Evolutionary conservation across 176 grass and related monocot species (phyloP), one percentile per base, ranked within the genome.

Genomic region (Thalia dealbata): DNA sequence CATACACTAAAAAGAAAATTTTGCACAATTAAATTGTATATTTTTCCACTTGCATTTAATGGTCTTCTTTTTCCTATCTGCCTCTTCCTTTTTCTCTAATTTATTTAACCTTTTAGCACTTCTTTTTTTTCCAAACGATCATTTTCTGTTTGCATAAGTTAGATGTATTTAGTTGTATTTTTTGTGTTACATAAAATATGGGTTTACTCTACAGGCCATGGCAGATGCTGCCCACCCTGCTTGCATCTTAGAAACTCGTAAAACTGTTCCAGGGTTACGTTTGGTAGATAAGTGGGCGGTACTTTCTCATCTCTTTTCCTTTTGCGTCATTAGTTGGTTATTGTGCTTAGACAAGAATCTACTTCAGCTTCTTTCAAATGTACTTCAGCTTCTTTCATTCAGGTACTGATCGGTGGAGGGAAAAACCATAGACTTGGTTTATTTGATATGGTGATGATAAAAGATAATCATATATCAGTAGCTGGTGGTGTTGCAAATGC

Each of bases 401-500:
- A 97, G 93, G 93, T 97, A 62, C 64, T 97, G 26, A 97, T 92
- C 72, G 93, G 93, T 73, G 93, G 93, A 1, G 87, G 93, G 82
- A 92, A 97, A 81, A 97, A 97, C 41, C 89, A 97, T 76, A 87
- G 93, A 60, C 76, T 97, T 73, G 93, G 93, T 82, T 90, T 97
- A 25, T 97, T 97, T 88, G 93, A 97, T 86, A 97, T 97, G 93
- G 87, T 92, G 50, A 97, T 97, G 93, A 92, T 97, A 91, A 97
- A 97, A 64, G 93, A 97, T 81, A 97, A 97, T 62, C 93, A 97
- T 86, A 92, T 97, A 78, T 91, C 93, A 75, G 82, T 97, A 74
- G 89, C 93, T 54, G 89, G 89, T 44, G 87, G 89, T 67, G 80
- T 97, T 66, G 78, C 79, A 68, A 92, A 84, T 86, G 93, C 93